phyloP scores from a whole-genome alignment of 257 asterid species.

The Plantago elongata region DNA sequence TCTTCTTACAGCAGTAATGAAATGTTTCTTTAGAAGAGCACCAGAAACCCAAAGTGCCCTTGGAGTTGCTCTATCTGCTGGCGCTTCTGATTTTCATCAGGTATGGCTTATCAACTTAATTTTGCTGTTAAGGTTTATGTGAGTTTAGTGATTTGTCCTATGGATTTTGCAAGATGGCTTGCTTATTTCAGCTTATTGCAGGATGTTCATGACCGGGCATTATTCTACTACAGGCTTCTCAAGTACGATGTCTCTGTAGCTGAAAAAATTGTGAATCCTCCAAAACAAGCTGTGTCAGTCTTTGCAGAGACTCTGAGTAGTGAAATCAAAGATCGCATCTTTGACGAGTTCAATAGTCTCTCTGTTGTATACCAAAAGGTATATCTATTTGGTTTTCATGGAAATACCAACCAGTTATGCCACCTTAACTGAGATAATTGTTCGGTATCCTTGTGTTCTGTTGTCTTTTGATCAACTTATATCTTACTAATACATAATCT shows the following conservation, averaged over 20 bases:
- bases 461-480: background rate
- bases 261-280: conserved; percentile 91
- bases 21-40: conserved; percentile 89
- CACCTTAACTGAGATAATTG: conserved; percentile 6
- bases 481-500: too few relatives aligned
- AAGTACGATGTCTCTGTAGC: conserved; percentile 71
- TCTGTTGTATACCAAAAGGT: conserved; percentile 98
- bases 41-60: conserved; percentile 90
- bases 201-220: conserved; percentile 99
- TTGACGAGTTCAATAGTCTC: conserved; percentile 96
- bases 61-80: conserved; percentile 95
- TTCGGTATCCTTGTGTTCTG: background rate
- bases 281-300: conserved; percentile 99
- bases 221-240: conserved; percentile 89
- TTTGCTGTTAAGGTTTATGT: background rate
- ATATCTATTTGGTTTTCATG: conserved; percentile 14
- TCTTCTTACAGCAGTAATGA: conserved; percentile 88
- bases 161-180: conserved; percentile 19
- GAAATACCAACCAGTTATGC: background rate
- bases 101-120: conserved; percentile 31
- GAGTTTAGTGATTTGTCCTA: conserved; percentile 9
- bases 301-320: conserved; percentile 94
- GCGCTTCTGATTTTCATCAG: conserved; percentile 97
- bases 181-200: conserved; percentile 38
- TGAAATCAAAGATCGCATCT: conserved; percentile 96